Evolutionary conservation across 2,329 filamentous ascomycete genomes (phyloP).

Genomic region (Colletotrichum sublineola): DNA sequence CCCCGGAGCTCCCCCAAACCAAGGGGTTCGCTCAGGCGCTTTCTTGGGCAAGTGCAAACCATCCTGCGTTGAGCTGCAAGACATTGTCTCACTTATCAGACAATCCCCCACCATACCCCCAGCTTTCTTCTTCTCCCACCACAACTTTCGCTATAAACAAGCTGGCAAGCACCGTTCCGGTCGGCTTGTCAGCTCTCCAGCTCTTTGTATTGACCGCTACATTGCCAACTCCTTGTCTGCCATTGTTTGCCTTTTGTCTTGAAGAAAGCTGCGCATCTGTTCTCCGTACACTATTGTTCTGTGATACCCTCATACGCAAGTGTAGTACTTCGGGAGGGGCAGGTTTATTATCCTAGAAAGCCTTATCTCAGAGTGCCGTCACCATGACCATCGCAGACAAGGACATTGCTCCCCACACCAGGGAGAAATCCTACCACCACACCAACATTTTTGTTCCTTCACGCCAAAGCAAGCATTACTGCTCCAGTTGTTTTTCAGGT

Average conservation of each 20-base stretch:
- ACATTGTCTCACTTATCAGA: constrained; percentile 37
- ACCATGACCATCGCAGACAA: constrained; percentile 39
- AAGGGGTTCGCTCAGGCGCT: constrained; percentile 33
- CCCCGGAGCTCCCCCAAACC: constrained; percentile 33
- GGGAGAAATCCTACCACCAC: constrained; percentile 42
- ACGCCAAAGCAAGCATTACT: constrained; percentile 37
- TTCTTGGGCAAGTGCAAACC: constrained; percentile 23
- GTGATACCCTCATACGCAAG: constrained; percentile 28
- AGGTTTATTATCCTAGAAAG: constrained; percentile 6
- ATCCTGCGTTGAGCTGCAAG: constrained; percentile 36
- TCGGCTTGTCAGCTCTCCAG: constrained; percentile 20
- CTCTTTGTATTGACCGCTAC: constrained; percentile 29
- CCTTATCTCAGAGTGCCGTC: constrained; percentile 18
- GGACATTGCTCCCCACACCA: constrained; percentile 41
- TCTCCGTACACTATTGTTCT: not conserved
- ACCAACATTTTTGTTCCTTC: constrained; percentile 35
- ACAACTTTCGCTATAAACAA: constrained; percentile 34
- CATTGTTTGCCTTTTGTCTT: constrained; percentile 31
- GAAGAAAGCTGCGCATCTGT: constrained; percentile 11
- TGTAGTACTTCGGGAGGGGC: constrained; percentile 2
- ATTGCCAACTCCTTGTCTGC: constrained; percentile 25
- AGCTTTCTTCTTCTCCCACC: constrained; percentile 35
- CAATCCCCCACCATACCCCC: constrained; percentile 39
- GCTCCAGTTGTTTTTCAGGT: not conserved
- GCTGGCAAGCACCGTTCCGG: constrained; percentile 34